Conservation (phyloP, 768 basidiomycete species). For the Pholiota conissans region DNA sequence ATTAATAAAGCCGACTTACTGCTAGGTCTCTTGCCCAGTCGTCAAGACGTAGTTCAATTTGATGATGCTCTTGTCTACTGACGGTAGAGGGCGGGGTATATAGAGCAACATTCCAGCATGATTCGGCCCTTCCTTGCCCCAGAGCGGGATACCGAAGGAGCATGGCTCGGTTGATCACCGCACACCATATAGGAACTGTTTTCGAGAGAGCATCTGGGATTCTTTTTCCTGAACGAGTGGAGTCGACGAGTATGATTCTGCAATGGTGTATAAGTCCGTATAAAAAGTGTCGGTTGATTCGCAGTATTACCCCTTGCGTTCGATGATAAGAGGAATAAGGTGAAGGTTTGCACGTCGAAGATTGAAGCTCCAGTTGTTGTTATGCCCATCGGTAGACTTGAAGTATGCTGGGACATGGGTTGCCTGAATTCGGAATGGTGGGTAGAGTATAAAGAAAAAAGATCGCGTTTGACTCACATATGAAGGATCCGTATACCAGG, state of each 20-base stretch:
- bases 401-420: constrained; percentile 67
- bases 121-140: constrained; percentile 2
- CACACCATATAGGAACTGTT: constrained; percentile 94
- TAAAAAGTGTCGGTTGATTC: not conserved
- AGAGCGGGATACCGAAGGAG: constrained; percentile 31
- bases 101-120: constrained; percentile 54
- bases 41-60: constrained; percentile 68
- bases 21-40: constrained; percentile 69
- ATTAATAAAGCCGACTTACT: constrained; percentile 43
- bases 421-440: constrained; percentile 22
- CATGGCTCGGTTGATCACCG: constrained; percentile 76
- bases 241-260: constrained; percentile 87
- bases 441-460: not conserved
- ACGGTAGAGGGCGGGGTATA: constrained; percentile 74
- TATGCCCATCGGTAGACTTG: constrained; percentile 92
- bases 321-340: constrained; percentile 56
- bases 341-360: constrained; percentile 84
- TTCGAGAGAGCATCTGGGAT: constrained; percentile 94
- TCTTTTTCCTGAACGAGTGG: constrained; percentile 89
- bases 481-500: constrained; percentile 85
- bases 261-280: not conserved
- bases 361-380: constrained; percentile 82
- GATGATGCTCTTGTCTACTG: constrained; percentile 73
- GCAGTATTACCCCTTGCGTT: constrained; percentile 56
- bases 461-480: constrained; percentile 39